Evolutionary conservation across 108 stramenopile species (phyloP).

Genomic region (Fistulifera solaris): DNA sequence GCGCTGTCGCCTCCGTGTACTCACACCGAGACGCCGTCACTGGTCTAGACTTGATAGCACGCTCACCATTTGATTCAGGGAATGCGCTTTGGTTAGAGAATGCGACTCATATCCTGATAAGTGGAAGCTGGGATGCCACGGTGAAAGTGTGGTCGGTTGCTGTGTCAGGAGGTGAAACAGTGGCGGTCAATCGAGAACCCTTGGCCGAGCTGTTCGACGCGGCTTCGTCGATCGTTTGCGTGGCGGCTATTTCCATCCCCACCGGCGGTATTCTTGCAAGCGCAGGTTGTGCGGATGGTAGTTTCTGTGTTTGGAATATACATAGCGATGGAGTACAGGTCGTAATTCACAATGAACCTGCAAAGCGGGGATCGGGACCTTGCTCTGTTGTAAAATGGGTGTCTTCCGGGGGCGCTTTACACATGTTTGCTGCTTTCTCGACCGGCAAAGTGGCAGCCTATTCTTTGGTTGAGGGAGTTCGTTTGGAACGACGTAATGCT

Average conservation of each 20-base stretch:
- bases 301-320: conserved; percentile 53
- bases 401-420: conserved; percentile 12
- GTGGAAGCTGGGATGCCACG: conserved; percentile 64
- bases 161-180: conserved; percentile 47
- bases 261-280: conserved; percentile 30
- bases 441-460: conserved; percentile 46
- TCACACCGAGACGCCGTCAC: conserved; percentile 65
- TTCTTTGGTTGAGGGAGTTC: conserved; percentile 22
- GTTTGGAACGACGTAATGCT: conserved; percentile 18
- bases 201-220: conserved; percentile 66
- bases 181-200: conserved; percentile 49
- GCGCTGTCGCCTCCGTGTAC: conserved; percentile 63
- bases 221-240: conserved; percentile 45
- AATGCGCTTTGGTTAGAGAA: conserved; percentile 38
- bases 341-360: conserved; percentile 50
- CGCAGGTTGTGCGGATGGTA: conserved; percentile 53
- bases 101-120: conserved; percentile 56
- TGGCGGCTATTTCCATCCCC: conserved; percentile 31
- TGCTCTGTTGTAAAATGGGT: conserved; percentile 58
- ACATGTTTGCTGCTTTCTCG: conserved; percentile 41
- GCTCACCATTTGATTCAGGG: conserved; percentile 15
- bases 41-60: conserved; percentile 38
- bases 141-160: conserved; percentile 62
- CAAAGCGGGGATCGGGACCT: conserved; percentile 41
- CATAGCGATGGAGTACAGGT: conserved; percentile 50